Conservation (phyloP, 1,284 basidiomycete genomes). For the Sutorius eximius region DNA sequence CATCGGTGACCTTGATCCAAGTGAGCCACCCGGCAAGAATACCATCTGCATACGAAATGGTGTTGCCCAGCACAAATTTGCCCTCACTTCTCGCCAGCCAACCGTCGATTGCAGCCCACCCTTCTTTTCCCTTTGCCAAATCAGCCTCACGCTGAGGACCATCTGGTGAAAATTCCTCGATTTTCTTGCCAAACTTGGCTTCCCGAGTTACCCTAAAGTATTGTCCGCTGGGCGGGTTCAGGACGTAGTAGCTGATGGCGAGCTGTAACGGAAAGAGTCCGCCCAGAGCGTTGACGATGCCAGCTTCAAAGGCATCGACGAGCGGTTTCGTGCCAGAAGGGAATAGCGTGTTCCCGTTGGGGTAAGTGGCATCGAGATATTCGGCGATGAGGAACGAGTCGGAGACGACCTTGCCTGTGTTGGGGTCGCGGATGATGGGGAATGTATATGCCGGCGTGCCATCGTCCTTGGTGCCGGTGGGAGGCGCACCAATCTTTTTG, state of each 20-base stretch:
- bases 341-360: constrained; percentile 28
- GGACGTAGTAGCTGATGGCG: constrained; percentile 6
- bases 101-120: constrained; percentile 22
- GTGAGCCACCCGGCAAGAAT: constrained; percentile 31
- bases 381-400: constrained; percentile 41
- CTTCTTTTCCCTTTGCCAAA: constrained; percentile 28
- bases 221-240: constrained; percentile 33
- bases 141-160: constrained; percentile 26
- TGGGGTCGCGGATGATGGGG: constrained; percentile 39
- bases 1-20: constrained; percentile 28
- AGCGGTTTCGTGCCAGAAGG: constrained; percentile 27
- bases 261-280: constrained; percentile 21
- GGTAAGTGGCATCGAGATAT: constrained; percentile 40
- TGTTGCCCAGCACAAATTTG: constrained; percentile 38
- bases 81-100: constrained; percentile 30
- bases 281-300: constrained; percentile 10
- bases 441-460: constrained; percentile 38
- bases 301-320: constrained; percentile 25
- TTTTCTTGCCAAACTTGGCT: constrained; percentile 26
- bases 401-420: constrained; percentile 28
- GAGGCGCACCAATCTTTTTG: constrained; percentile 31
- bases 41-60: constrained; percentile 37
- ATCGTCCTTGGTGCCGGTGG: constrained; percentile 27
- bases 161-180: constrained; percentile 37
- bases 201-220: constrained; percentile 38